These are phyloP conservation scores for Luffa aegyptiaca DNA, from an alignment of 306 rosid genomes.

Conservation along the genomic window DNA sequence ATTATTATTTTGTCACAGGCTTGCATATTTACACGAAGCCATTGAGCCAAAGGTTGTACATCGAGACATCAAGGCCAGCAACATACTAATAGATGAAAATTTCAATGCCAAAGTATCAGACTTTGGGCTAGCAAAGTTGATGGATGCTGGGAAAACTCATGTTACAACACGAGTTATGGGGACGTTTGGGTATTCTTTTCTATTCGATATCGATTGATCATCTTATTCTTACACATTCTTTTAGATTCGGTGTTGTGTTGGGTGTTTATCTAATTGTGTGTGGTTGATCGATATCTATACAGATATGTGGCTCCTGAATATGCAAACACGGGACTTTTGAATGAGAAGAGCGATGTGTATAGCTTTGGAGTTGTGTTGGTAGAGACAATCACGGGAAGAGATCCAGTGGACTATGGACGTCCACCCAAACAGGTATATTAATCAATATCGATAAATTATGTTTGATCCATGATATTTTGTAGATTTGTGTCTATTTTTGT, in stretches of 20 bases:
- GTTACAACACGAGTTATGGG: slow-evolving; percentile 96
- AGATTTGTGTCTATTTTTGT: not conserved
- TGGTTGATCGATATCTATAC: not conserved
- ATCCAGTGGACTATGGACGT: slow-evolving; percentile 12
- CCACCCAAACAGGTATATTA: not conserved
- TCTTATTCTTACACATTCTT: not conserved
- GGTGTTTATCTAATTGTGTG: not conserved
- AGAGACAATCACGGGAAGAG: slow-evolving; percentile 53
- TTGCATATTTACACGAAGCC: slow-evolving; percentile 93
- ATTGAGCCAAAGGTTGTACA: slow-evolving; percentile 95
- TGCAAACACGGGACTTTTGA: slow-evolving; percentile 81
- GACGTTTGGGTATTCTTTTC: slow-evolving; percentile 52
- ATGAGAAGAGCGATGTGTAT: slow-evolving; percentile 38
- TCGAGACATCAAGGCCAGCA: slow-evolving; percentile 88
- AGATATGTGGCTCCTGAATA: slow-evolving; percentile 97
- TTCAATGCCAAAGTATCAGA: slow-evolving; percentile 88
- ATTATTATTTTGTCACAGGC: slow-evolving; percentile 17
- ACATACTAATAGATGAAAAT: slow-evolving; percentile 74
- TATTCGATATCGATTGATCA: not conserved
- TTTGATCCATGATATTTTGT: not conserved
- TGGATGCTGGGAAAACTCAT: slow-evolving; percentile 74
- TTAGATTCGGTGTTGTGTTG: not conserved
- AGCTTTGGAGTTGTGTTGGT: not conserved
- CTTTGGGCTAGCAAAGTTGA: slow-evolving; percentile 78
- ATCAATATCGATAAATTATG: not conserved